Evolutionary conservation across 1,284 basidiomycete species (phyloP), one percentile per base, ranked within the genome.

Genomic region (Trametes versicolor): DNA sequence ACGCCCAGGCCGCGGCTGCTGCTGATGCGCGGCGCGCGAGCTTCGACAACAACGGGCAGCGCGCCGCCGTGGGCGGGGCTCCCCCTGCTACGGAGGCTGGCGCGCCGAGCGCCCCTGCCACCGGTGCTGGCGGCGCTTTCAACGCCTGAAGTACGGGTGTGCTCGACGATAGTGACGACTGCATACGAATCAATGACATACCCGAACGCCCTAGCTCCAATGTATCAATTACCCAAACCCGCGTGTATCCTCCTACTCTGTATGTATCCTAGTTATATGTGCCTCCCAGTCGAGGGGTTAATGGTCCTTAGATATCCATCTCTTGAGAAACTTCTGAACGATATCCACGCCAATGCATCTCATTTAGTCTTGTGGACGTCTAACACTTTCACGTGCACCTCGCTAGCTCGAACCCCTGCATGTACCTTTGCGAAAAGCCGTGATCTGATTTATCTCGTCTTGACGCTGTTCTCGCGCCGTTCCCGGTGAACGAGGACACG

Each of bases 1-100:
- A 75, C 60, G 71, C 70, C 6, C 72, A 72, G 5, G 75, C 72
- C n/a, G 67, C 70, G 10, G 67, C 63, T 7, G 63, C 65, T 8
- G 56, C 64, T 57, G 62, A 64, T 36, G 60, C 60, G 13, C 66
- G 63, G 36, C 25, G 53, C 48, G 29, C 49, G 47, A 65, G 61
- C 53, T 48, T 65, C 50, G 64, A 66, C 56, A 27, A 21, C 34
- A 58, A 23, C 37, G 45, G 23, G n/a, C 57, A 50, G 45, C 67
- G 39, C 32, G 56, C 67, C 19, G 64, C 45, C 56, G 58, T 52
- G 47, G 63, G 49, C 45, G 53, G 50, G n/a, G n/a, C 36, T 36
- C 3, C 36, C 36, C 3, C 50, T 19, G 50, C 29, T 8, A n/a
- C 7, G 29, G 9, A 2, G 29, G 34, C 19, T 10, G 29, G 29